phyloP scores from a whole-genome alignment of 1,284 basidiomycete genomes.

The Peniophora sp. region DNA sequence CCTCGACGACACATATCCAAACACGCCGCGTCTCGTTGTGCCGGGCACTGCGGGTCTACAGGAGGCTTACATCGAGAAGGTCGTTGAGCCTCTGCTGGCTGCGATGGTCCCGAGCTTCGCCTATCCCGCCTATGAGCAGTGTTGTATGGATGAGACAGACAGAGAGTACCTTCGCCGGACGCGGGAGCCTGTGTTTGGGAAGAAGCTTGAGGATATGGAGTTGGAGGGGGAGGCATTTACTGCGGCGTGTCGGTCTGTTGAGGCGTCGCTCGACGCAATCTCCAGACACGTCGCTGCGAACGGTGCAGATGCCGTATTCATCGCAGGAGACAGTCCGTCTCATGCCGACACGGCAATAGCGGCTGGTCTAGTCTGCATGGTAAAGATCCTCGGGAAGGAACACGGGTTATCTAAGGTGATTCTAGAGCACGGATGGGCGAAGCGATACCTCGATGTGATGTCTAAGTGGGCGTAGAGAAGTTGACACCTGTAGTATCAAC shows the following conservation, averaged over 20 bases:
- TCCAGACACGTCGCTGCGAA: neutral
- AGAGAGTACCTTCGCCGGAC: neutral
- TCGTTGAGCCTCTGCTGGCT: constrained; percentile 2
- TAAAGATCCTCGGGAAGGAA: too few species aligned
- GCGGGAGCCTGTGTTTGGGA: neutral
- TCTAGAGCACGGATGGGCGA: too few species aligned
- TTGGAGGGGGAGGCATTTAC: neutral
- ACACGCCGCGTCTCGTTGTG: constrained; percentile 18
- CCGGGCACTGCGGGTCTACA: constrained; percentile 14
- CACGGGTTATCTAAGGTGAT: too few species aligned
- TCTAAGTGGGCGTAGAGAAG: too few species aligned
- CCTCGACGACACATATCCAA: constrained; percentile 24
- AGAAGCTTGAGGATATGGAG: neutral
- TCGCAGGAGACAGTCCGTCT: neutral
- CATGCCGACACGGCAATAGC: neutral
- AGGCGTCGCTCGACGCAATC: neutral
- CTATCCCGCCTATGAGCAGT: neutral
- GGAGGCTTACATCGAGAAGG: constrained; percentile 8
- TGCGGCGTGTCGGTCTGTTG: neutral
- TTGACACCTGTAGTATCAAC: too few species aligned
- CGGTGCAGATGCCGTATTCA: neutral
- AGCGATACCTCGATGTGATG: too few species aligned
- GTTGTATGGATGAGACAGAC: too few species aligned
- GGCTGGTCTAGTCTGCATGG: too few species aligned
- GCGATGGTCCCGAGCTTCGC: constrained; percentile 6